Conservation (phyloP, 192 early-diverging fungal species). For the Entomortierella beljakovae region DNA sequence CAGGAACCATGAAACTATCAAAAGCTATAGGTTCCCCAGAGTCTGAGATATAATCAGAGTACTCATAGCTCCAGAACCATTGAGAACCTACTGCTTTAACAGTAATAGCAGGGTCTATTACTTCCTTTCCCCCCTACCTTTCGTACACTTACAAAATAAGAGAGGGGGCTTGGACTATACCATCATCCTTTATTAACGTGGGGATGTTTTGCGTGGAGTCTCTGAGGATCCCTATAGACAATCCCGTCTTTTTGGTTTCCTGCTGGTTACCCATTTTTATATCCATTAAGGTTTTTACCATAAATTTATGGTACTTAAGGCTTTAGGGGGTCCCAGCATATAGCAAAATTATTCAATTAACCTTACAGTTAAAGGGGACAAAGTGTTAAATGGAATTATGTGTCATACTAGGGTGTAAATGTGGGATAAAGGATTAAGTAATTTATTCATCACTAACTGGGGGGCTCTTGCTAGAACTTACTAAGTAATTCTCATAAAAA, state of each 20-base stretch:
- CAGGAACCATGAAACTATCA: slow-evolving; percentile 67
- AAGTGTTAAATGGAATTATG: too few relatives aligned
- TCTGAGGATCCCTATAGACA: background rate
- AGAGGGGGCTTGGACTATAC: too few relatives aligned
- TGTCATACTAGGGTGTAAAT: too few relatives aligned
- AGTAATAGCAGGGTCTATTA: background rate
- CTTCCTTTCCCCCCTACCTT: background rate
- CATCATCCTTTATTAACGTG: too few relatives aligned
- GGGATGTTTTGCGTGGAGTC: slow-evolving; percentile 8
- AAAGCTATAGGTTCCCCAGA: slow-evolving; percentile 58
- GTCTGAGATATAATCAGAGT: slow-evolving; percentile 63
- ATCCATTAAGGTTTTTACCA: background rate
- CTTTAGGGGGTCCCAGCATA: background rate
- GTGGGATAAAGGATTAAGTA: too few relatives aligned
- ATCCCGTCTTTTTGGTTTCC: background rate
- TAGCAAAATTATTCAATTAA: background rate
- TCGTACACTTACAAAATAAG: too few relatives aligned
- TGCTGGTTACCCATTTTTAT: background rate
- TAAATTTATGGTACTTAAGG: background rate
- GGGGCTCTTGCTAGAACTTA: too few relatives aligned
- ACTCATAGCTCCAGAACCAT: slow-evolving; percentile 67
- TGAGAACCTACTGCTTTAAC: slow-evolving; percentile 56
- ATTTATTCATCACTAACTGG: too few relatives aligned
- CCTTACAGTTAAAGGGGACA: too few relatives aligned
- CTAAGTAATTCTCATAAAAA: background rate